A percentile compares a stretch with the other conserved stretches of the same genome.
Conservation (phyloP, 108 stramenopile species). For the Nannochloropsis gaditana region DNA sequence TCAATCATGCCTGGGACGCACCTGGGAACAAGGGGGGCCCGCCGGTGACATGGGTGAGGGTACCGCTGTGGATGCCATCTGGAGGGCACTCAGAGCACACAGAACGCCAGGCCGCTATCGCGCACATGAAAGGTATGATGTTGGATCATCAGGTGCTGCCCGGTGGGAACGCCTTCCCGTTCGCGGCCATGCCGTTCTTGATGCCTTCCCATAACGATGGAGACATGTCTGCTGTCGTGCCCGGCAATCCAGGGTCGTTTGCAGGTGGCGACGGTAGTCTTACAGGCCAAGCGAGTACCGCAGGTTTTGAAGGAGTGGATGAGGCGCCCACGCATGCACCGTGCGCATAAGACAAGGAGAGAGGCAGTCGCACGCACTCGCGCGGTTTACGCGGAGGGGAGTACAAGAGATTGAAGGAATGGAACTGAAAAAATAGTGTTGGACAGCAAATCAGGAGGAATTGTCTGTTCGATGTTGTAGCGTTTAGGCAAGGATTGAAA, state of each 20-base stretch:
- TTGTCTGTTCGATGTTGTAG: no score
- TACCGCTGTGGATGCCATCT: not conserved
- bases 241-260: no score
- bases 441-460: no score
- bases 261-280: no score
- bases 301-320: not conserved
- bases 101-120: not conserved
- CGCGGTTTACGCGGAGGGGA: no score
- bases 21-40: not conserved
- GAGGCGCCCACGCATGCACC: constrained; percentile 5
- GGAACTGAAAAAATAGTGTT: no score
- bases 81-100: not conserved
- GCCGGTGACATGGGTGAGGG: not conserved
- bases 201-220: not conserved
- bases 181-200: not conserved
- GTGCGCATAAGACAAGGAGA: not conserved
- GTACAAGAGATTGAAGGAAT: no score
- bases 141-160: not conserved
- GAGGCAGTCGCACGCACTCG: no score
- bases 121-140: not conserved
- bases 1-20: no score
- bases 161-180: not conserved
- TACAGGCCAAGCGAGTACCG: no score
- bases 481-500: no score
- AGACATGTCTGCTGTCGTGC: no score